A percentile compares a stretch with the other conserved stretches of the same genome.
Conservation (phyloP, 2,329 filamentous ascomycete species). For the Trichoderma sp. region DNA sequence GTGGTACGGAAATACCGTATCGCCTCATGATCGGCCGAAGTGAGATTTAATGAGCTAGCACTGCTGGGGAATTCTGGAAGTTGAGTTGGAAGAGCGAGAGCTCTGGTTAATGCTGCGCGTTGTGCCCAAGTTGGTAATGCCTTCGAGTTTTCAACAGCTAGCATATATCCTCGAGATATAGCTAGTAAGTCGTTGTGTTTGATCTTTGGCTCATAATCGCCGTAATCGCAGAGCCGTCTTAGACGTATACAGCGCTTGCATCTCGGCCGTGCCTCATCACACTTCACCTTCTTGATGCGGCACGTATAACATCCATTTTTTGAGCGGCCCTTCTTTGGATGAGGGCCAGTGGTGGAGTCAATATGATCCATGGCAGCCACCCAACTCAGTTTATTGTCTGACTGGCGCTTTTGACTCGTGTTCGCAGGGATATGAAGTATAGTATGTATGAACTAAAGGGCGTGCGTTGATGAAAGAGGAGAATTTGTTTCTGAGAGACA, state of each 20-base stretch:
- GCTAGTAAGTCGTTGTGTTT: constrained; percentile 8
- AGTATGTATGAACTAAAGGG: neutral
- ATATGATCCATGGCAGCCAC: neutral
- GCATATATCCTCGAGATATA: constrained; percentile 3
- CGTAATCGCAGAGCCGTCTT: constrained; percentile 30
- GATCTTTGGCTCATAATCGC: constrained; percentile 29
- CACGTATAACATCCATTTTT: constrained; percentile 30
- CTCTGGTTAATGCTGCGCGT: constrained; percentile 14
- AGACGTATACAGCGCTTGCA: constrained; percentile 30
- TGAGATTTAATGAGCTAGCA: constrained; percentile 28
- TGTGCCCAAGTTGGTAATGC: constrained; percentile 12
- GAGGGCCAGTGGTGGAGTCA: neutral
- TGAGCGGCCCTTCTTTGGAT: constrained; percentile 22
- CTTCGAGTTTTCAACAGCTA: neutral
- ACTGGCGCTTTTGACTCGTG: neutral
- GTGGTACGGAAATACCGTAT: constrained; percentile 37
- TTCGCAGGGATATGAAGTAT: neutral
- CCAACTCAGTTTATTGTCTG: neutral
- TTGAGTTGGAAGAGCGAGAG: constrained; percentile 16
- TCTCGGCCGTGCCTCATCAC: constrained; percentile 29
- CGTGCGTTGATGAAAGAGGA: neutral
- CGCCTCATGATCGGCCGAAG: constrained; percentile 33
- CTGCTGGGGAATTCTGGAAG: constrained; percentile 22
- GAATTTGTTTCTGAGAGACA: neutral
- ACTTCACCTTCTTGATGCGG: constrained; percentile 33